Evolutionary conservation across 2,329 filamentous ascomycete genomes (phyloP).

Genomic region (Ampelomyces quisqualis): DNA sequence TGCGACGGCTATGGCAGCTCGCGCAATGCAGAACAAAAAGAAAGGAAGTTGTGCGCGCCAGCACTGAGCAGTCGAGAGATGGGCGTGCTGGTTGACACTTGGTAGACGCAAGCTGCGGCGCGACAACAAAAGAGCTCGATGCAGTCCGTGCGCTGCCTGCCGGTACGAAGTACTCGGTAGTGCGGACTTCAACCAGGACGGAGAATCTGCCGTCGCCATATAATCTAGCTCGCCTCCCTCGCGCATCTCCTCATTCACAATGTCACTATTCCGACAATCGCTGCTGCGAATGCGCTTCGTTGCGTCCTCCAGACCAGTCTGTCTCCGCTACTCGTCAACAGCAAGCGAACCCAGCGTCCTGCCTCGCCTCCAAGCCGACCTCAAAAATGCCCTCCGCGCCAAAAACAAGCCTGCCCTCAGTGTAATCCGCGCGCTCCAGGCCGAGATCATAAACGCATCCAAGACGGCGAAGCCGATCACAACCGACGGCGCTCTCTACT

Average conservation of each 20-base stretch:
- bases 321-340: constrained; percentile 24
- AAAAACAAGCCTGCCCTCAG: constrained; percentile 61
- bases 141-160: constrained; percentile 12
- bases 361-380: constrained; percentile 48
- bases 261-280: constrained; percentile 30
- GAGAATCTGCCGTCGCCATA: too few relatives aligned
- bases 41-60: constrained; percentile 19
- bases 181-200: too few relatives aligned
- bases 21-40: constrained; percentile 15
- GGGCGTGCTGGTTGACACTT: background rate
- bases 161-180: too few relatives aligned
- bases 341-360: constrained; percentile 36
- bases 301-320: constrained; percentile 14
- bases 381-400: constrained; percentile 52
- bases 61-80: background rate
- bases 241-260: constrained; percentile 9
- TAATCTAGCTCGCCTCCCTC: background rate
- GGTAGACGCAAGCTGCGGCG: too few relatives aligned
- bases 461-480: constrained; percentile 70
- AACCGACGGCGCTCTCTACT: constrained; percentile 68
- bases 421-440: constrained; percentile 68
- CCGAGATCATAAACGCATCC: constrained; percentile 71
- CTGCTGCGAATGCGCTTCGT: constrained; percentile 19
- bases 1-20: constrained; percentile 19
- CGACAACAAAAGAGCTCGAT: constrained; percentile 30